Percentiles rank a stretch among this genome's conserved stretches.
These are phyloP conservation scores for Salix suchowensis DNA, from an alignment of 345 rosid species.

Conservation along the genomic window DNA sequence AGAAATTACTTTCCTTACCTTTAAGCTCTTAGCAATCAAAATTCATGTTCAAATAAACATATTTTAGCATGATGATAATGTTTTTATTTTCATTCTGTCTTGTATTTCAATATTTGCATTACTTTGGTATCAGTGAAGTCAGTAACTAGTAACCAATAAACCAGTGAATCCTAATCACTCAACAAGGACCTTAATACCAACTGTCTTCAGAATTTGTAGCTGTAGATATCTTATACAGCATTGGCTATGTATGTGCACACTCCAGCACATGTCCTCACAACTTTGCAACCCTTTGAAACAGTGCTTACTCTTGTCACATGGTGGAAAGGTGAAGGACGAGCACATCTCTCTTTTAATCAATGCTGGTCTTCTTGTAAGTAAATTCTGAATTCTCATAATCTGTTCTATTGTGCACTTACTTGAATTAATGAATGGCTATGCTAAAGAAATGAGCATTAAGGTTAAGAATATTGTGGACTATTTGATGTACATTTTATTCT, in stretches of 20 bases:
- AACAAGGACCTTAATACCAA: neutral
- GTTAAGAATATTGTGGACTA: neutral
- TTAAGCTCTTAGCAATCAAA: too few species aligned
- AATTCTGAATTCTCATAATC: conserved; percentile 4
- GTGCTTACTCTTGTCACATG: conserved; percentile 65
- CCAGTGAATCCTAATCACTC: neutral
- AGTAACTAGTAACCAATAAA: neutral
- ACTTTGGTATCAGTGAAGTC: neutral
- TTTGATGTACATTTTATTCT: neutral
- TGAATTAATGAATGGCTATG: neutral
- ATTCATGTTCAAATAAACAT: neutral
- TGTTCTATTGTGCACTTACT: conserved; percentile 2
- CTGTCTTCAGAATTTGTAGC: neutral
- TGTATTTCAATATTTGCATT: neutral
- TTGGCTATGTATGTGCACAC: neutral
- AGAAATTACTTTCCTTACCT: neutral
- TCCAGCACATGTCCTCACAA: neutral
- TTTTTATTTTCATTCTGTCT: neutral
- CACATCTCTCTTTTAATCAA: conserved; percentile 72
- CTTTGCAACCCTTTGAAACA: conserved; percentile 23
- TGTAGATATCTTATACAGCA: neutral
- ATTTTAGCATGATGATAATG: neutral
- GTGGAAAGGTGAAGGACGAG: conserved; percentile 69
- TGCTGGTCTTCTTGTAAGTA: conserved; percentile 83
- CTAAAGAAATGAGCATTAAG: neutral